Conservation (phyloP, 2,329 filamentous ascomycete genomes). For the Stachybotrys elegans region DNA sequence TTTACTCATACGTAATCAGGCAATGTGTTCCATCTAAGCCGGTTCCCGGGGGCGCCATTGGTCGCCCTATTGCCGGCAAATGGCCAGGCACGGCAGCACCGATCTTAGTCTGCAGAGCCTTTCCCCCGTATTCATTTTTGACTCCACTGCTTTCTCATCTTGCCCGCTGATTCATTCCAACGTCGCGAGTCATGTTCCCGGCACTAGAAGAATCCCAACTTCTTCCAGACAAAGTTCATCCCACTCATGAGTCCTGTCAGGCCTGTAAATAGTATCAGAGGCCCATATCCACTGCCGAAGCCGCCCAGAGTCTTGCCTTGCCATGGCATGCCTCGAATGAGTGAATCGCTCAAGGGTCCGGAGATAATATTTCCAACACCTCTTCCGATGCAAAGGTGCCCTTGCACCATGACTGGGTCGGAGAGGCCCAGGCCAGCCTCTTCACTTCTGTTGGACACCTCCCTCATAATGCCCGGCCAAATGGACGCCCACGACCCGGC, state of each 20-base stretch:
- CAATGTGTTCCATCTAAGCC: too few species aligned
- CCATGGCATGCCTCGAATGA: conserved; percentile 39
- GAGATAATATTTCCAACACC: conserved; percentile 53
- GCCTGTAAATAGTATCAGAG: conserved; percentile 52
- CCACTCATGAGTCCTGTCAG: conserved; percentile 13
- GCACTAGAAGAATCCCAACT: too few species aligned
- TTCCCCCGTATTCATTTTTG: too few species aligned
- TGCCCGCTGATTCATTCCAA: too few species aligned
- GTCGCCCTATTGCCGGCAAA: too few species aligned
- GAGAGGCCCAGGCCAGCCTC: conserved; percentile 9
- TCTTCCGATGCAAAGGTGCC: conserved; percentile 47
- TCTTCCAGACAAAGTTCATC: conserved; percentile 11
- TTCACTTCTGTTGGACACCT: conserved; percentile 19
- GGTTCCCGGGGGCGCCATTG: too few species aligned
- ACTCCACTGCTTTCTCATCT: too few species aligned
- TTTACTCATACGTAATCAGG: too few species aligned
- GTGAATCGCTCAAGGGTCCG: conserved; percentile 46
- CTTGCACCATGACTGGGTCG: conserved; percentile 47
- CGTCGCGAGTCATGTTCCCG: too few species aligned
- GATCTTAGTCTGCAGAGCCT: too few species aligned
- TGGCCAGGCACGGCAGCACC: too few species aligned
- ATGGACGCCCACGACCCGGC: conserved; percentile 54
- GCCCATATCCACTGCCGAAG: conserved; percentile 47
- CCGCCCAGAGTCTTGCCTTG: conserved; percentile 31
- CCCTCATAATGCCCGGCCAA: conserved; percentile 48